Conservation (phyloP, 208 protist genomes). For the Leishmania arabica region DNA sequence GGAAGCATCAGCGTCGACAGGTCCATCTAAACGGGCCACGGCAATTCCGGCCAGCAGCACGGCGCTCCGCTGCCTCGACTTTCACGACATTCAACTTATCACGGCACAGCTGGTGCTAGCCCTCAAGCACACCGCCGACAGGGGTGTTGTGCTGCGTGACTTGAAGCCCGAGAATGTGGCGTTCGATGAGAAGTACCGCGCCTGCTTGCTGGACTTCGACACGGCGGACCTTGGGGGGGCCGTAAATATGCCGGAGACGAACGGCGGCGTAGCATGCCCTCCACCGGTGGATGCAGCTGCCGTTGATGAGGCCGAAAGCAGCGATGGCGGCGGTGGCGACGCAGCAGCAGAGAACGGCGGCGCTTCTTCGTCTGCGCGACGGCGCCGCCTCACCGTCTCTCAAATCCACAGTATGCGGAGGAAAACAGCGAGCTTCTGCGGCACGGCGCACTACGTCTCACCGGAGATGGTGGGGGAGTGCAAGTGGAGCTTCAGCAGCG, state of each 20-base stretch:
- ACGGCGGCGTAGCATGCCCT: slow-evolving; percentile 50
- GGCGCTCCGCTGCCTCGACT: slow-evolving; percentile 66
- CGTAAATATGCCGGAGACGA: slow-evolving; percentile 35
- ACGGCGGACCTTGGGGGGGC: slow-evolving; percentile 62
- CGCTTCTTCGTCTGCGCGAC: slow-evolving; percentile 6
- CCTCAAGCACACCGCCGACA: slow-evolving; percentile 48
- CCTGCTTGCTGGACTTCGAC: slow-evolving; percentile 90
- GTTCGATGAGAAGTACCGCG: slow-evolving; percentile 82
- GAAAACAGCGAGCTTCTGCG: slow-evolving; percentile 86
- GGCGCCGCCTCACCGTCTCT: slow-evolving; percentile 73
- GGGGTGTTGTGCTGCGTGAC: slow-evolving; percentile 84
- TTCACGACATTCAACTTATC: slow-evolving; percentile 84
- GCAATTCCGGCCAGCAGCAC: slow-evolving; percentile 29
- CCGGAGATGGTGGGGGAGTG: slow-evolving; percentile 94
- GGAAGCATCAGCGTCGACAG: background rate
- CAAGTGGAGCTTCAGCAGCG: slow-evolving; percentile 92
- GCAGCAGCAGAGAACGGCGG: background rate
- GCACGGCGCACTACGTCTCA: slow-evolving; percentile 94
- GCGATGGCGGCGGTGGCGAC: background rate
- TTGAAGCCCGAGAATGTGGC: slow-evolving; percentile 91
- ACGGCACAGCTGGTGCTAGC: slow-evolving; percentile 80
- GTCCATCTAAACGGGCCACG: background rate
- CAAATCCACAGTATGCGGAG: slow-evolving; percentile 84
- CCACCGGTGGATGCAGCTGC: slow-evolving; percentile 11
- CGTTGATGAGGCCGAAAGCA: background rate